Conservation (phyloP, 495 filamentous ascomycete species). For the Talaromyces ruber region DNA sequence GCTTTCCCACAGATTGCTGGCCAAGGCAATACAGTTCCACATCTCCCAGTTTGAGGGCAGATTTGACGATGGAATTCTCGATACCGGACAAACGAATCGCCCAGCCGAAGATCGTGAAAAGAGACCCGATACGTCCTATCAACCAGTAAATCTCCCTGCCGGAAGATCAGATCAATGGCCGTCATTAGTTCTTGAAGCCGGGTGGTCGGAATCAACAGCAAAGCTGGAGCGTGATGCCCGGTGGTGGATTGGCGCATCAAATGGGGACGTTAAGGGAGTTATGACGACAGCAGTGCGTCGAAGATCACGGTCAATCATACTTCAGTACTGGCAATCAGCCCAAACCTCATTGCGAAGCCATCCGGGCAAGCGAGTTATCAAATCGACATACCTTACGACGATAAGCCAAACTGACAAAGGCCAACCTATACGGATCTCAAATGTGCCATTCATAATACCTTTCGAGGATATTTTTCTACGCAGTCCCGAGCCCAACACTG, state of each 20-base stretch:
- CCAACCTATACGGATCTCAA: too few species aligned
- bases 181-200: constrained; percentile 1
- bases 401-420: too few species aligned
- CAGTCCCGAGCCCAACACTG: not conserved
- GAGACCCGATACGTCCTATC: not conserved
- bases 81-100: not conserved
- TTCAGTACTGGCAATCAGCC: not conserved
- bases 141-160: not conserved
- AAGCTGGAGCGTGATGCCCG: constrained; percentile 6
- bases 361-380: not conserved
- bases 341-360: not conserved
- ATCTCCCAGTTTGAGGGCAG: not conserved
- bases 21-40: not conserved
- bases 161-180: constrained; percentile 3
- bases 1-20: not conserved
- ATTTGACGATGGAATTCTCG: not conserved
- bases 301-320: not conserved
- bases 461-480: too few species aligned
- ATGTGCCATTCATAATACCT: too few species aligned
- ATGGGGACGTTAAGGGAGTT: constrained; percentile 3
- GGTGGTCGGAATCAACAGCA: not conserved
- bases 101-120: not conserved
- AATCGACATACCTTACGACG: too few species aligned
- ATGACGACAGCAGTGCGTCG: not conserved
- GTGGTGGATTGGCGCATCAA: constrained; percentile 6